Percentiles rank a stretch among this genome's conserved stretches.
Evolutionary conservation across 495 filamentous ascomycete species (phyloP).

Genomic region (Penicillium manginii): DNA sequence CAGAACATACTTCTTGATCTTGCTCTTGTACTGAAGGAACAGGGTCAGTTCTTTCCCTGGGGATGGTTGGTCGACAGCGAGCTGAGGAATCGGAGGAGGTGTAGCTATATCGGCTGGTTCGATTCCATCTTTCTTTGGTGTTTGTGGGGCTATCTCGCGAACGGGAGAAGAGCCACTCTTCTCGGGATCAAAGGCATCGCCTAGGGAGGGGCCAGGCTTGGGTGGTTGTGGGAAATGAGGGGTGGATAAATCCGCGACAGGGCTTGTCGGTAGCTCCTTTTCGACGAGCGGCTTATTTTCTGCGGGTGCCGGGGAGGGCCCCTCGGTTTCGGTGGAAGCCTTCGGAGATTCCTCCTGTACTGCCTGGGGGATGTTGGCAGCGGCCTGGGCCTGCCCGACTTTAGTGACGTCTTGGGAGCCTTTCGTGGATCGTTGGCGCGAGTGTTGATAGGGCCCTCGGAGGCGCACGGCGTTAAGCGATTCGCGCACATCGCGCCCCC

Average conservation of each 20-base stretch:
- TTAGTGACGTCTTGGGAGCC: conserved; percentile 61
- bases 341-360: conserved; percentile 47
- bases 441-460: conserved; percentile 70
- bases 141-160: conserved; percentile 36
- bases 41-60: conserved; percentile 87
- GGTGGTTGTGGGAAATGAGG: conserved; percentile 42
- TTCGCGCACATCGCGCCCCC: conserved; percentile 85
- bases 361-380: conserved; percentile 70
- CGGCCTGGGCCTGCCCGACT: conserved; percentile 43
- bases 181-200: conserved; percentile 49
- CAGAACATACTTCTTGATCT: conserved; percentile 94
- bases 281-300: conserved; percentile 60
- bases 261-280: conserved; percentile 26
- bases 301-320: conserved; percentile 36
- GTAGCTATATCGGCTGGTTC: conserved; percentile 34
- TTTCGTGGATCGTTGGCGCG: conserved; percentile 60
- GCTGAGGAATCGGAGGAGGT: conserved; percentile 52
- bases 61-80: conserved; percentile 71
- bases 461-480: conserved; percentile 89
- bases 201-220: conserved; percentile 33
- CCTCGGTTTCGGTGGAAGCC: conserved; percentile 38
- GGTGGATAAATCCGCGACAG: conserved; percentile 21
- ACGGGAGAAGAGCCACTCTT: conserved; percentile 51
- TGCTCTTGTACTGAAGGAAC: conserved; percentile 96
- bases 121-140: conserved; percentile 37